Percentiles rank a stretch among this genome's conserved stretches.
These are phyloP conservation scores for Penicillium hordei DNA, from an alignment of 2,329 filamentous ascomycete species.

Conservation along the genomic window DNA sequence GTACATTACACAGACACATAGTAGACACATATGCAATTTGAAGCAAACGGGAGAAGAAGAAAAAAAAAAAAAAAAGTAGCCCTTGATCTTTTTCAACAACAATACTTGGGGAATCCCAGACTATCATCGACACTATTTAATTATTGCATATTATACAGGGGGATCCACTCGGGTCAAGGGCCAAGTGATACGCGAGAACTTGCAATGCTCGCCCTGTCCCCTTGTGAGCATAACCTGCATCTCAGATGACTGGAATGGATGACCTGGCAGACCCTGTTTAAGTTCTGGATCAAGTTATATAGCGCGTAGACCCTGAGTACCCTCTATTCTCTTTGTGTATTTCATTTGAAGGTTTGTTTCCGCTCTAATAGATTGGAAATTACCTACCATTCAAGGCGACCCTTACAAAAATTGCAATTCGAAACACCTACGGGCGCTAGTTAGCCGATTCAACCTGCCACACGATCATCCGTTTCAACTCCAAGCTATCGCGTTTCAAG, in stretches of 20 bases:
- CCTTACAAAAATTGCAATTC: background rate
- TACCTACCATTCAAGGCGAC: background rate
- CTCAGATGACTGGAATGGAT: conserved; percentile 21
- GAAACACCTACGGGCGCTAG: background rate
- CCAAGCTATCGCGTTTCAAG: conserved; percentile 24
- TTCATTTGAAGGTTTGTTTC: background rate
- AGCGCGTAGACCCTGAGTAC: conserved; percentile 19
- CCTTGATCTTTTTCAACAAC: background rate
- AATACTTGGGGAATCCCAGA: background rate
- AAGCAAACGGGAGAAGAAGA: background rate
- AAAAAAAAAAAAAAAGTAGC: too few relatives aligned
- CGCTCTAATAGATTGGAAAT: background rate
- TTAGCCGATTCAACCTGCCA: conserved; percentile 16
- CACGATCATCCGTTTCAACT: conserved; percentile 24
- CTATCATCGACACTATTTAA: background rate
- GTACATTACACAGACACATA: background rate
- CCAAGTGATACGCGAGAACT: conserved; percentile 4
- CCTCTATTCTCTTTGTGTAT: background rate
- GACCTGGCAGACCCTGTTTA: conserved; percentile 18
- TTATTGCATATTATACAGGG: background rate
- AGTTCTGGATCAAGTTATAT: conserved; percentile 17
- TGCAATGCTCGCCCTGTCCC: conserved; percentile 13
- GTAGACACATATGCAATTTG: background rate
- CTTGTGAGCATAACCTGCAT: background rate
- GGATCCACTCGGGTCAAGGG: conserved; percentile 7